A percentile compares a stretch with the other conserved stretches of the same genome.
These are phyloP conservation scores for Nicotiana attenuata DNA, from an alignment of 257 asterid genomes.

Conservation along the genomic window DNA sequence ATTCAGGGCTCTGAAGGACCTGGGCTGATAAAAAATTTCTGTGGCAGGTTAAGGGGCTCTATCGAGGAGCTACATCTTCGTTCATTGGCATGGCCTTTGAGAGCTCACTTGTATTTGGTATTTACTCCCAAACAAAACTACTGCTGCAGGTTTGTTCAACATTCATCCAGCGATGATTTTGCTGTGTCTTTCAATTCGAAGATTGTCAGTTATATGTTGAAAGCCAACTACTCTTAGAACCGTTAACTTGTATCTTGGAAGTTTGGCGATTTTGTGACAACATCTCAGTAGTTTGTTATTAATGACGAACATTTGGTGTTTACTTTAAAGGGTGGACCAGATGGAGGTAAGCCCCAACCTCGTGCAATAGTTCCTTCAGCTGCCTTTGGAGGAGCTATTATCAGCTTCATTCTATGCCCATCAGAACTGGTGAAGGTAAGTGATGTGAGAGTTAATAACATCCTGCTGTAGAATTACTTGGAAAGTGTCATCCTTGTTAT, in stretches of 20 bases:
- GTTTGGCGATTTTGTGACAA: neutral
- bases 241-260: neutral
- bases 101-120: constrained; percentile 90
- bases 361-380: constrained; percentile 68
- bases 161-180: neutral
- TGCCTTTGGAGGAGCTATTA: constrained; percentile 77
- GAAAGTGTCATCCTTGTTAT: neutral
- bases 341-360: constrained; percentile 60
- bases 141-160: constrained; percentile 59
- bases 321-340: constrained; percentile 49
- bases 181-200: neutral
- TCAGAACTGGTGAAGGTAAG: constrained; percentile 90
- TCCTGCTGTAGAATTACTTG: neutral
- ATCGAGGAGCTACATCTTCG: constrained; percentile 93
- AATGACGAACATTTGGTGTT: neutral
- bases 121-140: constrained; percentile 81
- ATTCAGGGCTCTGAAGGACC: neutral
- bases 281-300: neutral
- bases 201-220: neutral
- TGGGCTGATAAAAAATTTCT: neutral
- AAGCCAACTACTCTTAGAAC: neutral
- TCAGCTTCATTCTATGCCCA: constrained; percentile 88
- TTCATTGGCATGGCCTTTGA: constrained; percentile 94
- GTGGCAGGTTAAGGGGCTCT: constrained; percentile 86
- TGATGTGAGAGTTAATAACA: constrained; percentile 7